Base-by-base conservation (phyloP, 805 yeast genomes). In the Hanseniaspora vineae region DNA sequence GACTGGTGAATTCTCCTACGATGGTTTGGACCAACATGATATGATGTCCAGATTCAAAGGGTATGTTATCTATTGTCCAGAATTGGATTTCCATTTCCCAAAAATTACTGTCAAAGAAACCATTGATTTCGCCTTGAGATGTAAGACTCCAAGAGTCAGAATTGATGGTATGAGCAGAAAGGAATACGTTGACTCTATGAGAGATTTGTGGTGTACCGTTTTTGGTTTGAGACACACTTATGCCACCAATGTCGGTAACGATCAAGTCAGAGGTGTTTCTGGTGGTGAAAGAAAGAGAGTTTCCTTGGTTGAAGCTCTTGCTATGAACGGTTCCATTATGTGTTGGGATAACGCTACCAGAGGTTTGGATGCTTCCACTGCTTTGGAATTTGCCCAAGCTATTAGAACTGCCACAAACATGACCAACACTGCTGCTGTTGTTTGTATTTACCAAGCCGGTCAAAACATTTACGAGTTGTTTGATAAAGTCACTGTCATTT, bases 241-340 rank as follows among this genome's bases (percentile, higher is more conserved):
- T 51, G 68, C 76, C 52, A 80, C 86, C 18, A 69, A 77, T 45
- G 84, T 80, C 46, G 85, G 85, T 59, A 76, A 77, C 56, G 84
- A 80, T 59, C 75, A 73, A 48, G 77, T 80, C 15, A 70, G 84
- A 61, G 85, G 85, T 62, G 77, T 80, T 43, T 78, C 84, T 35
- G 85, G 85, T 57, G 85, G 85, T 65, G 83, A 80, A 65, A 67
- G 85, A 55, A 80, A 80, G 65, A 76, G 85, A 66, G 84, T 79
- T 20, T 77, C 84, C 3, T 73, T 80, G 54, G 84, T 81, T 2
- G 85, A 80, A 61, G 82, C 76, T 2, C 70, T 75, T 55, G 70
- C 75, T 32, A 66, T 73, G 57, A 68, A 74, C 47, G 79, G 75
- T 9, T 66, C 76, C 6, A 66, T 78, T 19, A 77, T 69, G 53